phyloP scores from a whole-genome alignment of 2,329 filamentous ascomycete genomes.

The Penicillium italicum region DNA sequence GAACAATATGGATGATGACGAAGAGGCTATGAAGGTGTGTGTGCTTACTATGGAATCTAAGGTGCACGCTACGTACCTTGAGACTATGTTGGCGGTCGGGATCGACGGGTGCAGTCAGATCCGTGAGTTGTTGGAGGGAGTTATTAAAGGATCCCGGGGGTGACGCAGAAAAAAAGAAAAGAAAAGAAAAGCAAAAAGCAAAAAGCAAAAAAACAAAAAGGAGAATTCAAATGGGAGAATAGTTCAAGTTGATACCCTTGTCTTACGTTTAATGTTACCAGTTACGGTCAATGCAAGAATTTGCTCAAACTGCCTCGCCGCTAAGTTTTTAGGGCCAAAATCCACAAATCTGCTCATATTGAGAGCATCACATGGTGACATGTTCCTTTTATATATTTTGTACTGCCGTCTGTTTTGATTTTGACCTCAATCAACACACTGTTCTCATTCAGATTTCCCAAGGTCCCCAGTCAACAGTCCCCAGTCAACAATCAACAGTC shows the following conservation, averaged over 20 bases:
- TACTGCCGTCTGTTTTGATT: neutral
- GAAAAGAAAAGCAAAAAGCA: neutral
- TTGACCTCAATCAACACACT: neutral
- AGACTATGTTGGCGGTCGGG: slow-evolving; percentile 89
- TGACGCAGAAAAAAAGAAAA: slow-evolving; percentile 3
- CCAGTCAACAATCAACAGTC: no score
- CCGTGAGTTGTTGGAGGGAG: slow-evolving; percentile 71
- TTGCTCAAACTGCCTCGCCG: slow-evolving; percentile 7
- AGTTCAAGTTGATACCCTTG: slow-evolving; percentile 7
- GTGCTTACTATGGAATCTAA: slow-evolving; percentile 83
- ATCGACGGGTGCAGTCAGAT: slow-evolving; percentile 90
- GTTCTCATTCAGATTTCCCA: no score
- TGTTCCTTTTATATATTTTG: neutral
- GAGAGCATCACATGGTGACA: neutral
- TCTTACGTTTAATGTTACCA: slow-evolving; percentile 1
- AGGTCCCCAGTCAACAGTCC: neutral
- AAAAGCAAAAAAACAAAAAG: neutral
- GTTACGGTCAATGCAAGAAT: neutral
- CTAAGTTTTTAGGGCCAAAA: neutral
- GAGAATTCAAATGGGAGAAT: neutral
- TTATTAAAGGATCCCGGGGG: slow-evolving; percentile 58
- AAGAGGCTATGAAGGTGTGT: slow-evolving; percentile 57
- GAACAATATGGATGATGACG: slow-evolving; percentile 53
- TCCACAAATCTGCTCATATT: slow-evolving; percentile 4
- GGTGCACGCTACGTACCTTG: slow-evolving; percentile 72